These are phyloP conservation scores for Colletotrichum abscissum DNA, from an alignment of 2,329 filamentous ascomycete species.

Conservation along the genomic window DNA sequence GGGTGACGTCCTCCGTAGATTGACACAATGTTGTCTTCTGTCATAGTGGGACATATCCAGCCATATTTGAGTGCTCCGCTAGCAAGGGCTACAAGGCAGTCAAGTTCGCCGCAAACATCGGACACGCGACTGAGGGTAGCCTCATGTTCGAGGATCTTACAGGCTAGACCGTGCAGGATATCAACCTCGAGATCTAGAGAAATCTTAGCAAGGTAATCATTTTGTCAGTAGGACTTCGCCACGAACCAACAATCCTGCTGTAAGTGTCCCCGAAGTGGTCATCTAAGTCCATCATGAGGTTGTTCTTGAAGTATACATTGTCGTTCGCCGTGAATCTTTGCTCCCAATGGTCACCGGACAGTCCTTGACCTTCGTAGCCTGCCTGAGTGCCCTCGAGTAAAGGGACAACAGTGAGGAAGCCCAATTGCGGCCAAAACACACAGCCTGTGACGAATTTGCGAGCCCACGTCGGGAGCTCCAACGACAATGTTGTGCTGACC, in stretches of 20 bases:
- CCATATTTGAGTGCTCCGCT: slow-evolving; percentile 80
- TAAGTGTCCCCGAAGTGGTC: slow-evolving; percentile 86
- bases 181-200: slow-evolving; percentile 84
- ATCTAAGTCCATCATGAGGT: slow-evolving; percentile 84
- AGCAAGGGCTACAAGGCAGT: slow-evolving; percentile 85
- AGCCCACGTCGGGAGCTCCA: slow-evolving; percentile 70
- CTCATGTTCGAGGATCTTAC: slow-evolving; percentile 77
- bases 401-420: slow-evolving; percentile 82
- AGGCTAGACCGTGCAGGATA: slow-evolving; percentile 81
- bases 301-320: slow-evolving; percentile 87
- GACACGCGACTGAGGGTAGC: slow-evolving; percentile 75
- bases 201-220: slow-evolving; percentile 1
- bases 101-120: slow-evolving; percentile 86
- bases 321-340: slow-evolving; percentile 79
- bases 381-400: slow-evolving; percentile 61
- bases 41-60: slow-evolving; percentile 77
- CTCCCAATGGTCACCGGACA: slow-evolving; percentile 75
- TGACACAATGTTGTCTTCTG: slow-evolving; percentile 73
- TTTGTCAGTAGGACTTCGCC: too few relatives aligned
- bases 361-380: slow-evolving; percentile 71
- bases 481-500: slow-evolving; percentile 73
- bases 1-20: slow-evolving; percentile 87
- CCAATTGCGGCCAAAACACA: slow-evolving; percentile 90
- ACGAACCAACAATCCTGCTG: slow-evolving; percentile 80
- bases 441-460: slow-evolving; percentile 73